These are phyloP conservation scores for Talaromyces sp. DNA, from an alignment of 2,329 filamentous ascomycete genomes.

Conservation along the genomic window DNA sequence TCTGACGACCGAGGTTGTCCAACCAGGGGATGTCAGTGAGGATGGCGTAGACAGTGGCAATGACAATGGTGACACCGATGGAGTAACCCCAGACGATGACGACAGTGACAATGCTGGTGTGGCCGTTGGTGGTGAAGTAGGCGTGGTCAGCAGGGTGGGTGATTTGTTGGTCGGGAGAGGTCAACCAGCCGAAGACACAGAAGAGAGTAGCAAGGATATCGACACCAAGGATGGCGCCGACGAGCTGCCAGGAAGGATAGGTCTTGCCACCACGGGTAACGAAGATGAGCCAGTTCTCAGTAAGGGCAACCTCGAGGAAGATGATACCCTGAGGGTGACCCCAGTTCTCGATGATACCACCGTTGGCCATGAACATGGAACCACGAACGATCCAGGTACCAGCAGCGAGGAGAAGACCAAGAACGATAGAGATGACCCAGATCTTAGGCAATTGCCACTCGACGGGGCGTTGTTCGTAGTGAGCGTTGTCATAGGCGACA, in stretches of 20 bases:
- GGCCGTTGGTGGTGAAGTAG: conserved; percentile 39
- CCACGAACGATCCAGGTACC: conserved; percentile 66
- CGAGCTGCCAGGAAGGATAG: conserved; percentile 64
- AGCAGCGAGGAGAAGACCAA: conserved; percentile 59
- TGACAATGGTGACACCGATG: conserved; percentile 48
- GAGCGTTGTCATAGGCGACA: conserved; percentile 68
- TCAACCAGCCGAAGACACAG: conserved; percentile 65
- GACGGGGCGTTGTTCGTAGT: conserved; percentile 64
- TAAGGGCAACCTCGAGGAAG: conserved; percentile 80
- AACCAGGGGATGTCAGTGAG: conserved; percentile 41
- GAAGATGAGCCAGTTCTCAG: conserved; percentile 92
- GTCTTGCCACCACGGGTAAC: conserved; percentile 75
- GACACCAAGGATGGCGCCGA: conserved; percentile 61
- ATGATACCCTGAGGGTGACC: conserved; percentile 66
- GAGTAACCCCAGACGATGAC: conserved; percentile 50
- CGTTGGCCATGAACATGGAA: conserved; percentile 58
- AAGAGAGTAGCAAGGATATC: conserved; percentile 64
- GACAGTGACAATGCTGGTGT: conserved; percentile 52
- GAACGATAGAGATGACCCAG: conserved; percentile 54
- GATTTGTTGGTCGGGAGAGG: conserved; percentile 43
- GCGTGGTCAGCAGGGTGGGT: conserved; percentile 24
- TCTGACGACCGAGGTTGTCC: conserved; percentile 48
- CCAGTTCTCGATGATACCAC: conserved; percentile 64
- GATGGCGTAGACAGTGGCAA: conserved; percentile 47
- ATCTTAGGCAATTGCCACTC: conserved; percentile 73